Evolutionary conservation across 306 rosid genomes (phyloP).

Genomic region (Acmispon strigosus): DNA sequence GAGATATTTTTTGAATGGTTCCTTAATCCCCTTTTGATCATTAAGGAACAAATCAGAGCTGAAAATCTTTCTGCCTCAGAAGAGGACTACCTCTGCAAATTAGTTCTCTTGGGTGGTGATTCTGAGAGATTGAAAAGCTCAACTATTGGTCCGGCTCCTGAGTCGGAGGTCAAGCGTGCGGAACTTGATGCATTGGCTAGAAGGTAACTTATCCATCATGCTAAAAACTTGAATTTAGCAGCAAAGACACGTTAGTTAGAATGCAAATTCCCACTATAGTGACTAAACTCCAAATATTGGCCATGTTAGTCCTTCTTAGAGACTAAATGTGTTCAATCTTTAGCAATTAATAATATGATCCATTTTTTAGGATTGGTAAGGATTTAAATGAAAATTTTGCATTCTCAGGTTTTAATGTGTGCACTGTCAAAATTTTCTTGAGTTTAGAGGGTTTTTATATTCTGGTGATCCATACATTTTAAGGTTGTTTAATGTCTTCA

Average conservation of each 20-base stretch:
- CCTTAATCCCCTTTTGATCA: constrained; percentile 72
- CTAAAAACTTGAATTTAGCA: background rate
- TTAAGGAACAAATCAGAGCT: constrained; percentile 89
- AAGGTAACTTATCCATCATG: constrained; percentile 41
- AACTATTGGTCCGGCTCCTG: constrained; percentile 50
- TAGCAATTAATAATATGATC: background rate
- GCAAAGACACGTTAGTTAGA: background rate
- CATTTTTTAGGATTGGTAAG: background rate
- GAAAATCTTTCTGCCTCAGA: constrained; percentile 67
- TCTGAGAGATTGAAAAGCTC: constrained; percentile 49
- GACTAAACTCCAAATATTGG: background rate
- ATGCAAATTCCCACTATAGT: background rate
- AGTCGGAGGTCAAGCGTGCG: constrained; percentile 74
- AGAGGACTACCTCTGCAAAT: constrained; percentile 67
- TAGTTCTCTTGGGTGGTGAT: constrained; percentile 72
- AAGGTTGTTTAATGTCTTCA: background rate
- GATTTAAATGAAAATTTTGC: background rate
- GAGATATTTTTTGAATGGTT: constrained; percentile 84
- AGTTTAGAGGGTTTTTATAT: background rate
- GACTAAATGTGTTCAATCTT: too few relatives aligned
- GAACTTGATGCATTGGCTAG: constrained; percentile 88
- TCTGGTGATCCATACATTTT: background rate
- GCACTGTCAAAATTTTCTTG: background rate
- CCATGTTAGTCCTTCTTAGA: background rate
- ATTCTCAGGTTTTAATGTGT: background rate